Conservation (phyloP, 768 basidiomycete species). For the Thelephora ganbajun region DNA sequence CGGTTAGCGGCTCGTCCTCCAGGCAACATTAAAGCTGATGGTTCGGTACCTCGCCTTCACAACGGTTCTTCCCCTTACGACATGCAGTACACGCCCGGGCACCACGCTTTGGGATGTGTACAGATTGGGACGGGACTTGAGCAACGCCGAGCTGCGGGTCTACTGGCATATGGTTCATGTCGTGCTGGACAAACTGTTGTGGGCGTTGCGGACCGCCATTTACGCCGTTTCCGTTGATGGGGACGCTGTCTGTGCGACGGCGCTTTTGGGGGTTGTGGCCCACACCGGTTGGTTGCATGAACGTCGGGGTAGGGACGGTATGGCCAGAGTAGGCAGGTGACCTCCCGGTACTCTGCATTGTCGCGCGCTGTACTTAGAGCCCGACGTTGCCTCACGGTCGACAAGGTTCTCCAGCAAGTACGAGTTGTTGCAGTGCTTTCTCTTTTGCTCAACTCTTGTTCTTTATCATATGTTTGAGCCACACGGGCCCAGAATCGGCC, state of each 20-base stretch:
- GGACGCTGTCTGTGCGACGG: background rate
- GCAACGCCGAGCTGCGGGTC: background rate
- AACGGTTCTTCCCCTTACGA: conserved; percentile 86
- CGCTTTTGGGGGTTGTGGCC: background rate
- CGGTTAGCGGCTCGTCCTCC: conserved; percentile 44
- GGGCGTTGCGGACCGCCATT: background rate
- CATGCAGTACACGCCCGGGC: conserved; percentile 81
- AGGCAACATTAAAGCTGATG: conserved; percentile 1
- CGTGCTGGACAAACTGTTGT: background rate
- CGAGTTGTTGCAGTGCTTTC: background rate
- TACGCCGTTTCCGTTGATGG: background rate
- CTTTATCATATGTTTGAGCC: background rate
- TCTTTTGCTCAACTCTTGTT: background rate
- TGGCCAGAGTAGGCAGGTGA: background rate
- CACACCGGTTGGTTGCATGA: background rate
- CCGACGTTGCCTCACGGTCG: background rate
- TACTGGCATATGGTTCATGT: background rate
- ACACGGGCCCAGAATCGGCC: too few relatives aligned
- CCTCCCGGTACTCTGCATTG: background rate
- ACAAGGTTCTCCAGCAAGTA: background rate
- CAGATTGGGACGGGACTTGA: conserved; percentile 11
- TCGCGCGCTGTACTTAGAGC: background rate
- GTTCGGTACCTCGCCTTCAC: conserved; percentile 72
- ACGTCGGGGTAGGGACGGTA: background rate
- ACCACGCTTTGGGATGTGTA: conserved; percentile 84